Evolutionary conservation across 805 yeast genomes (phyloP), one percentile per base, ranked within the genome.

Genomic region (Candida gorgasii): DNA sequence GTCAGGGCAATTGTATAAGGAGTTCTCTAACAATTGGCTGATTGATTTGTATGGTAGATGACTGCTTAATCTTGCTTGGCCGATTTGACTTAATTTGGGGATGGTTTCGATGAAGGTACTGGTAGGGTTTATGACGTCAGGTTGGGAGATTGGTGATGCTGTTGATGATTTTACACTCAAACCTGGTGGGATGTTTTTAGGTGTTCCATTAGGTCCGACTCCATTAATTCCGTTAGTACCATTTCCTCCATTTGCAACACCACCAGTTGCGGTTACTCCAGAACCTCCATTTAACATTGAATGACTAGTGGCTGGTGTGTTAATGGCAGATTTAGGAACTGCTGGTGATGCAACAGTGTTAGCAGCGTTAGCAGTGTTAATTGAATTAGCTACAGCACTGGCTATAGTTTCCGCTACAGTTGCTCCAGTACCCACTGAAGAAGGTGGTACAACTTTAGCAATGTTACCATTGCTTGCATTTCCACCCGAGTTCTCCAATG

Each of bases 1-100:
- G 64, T 93, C 98, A 0, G 99, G 98, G 60, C 97, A 89, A 55
- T 86, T 86, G 52, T 87, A 69, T 45, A 88, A 71, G 2, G 97
- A 89, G 1, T 85, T 77, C 58, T 88, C 95, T 50, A 92, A 69
- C 52, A 78, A 69, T 44, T 74, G 73, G 38, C 77, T 67, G 17
- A 86, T 80, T 2, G 76, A 59, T 20, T 72, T 72, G 46, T 78
- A 68, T 13, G 82, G 71, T 19, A 79, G 70, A 17, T 87, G 84
- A 40, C 75, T 70, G 23, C 59, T 59, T 27, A 79, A 59, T 32
- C 85, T 65, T 24, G 58, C 62, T 58, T 46, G 80, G 2, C 66
- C 58, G 22, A 67, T 54, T 29, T 59, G 53, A 2, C 60, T 46
- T 9, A 61, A 46, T 18, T 38, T 35, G 8, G 52, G 50, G 16